These are phyloP conservation scores for Ustilago xerochloae DNA, from an alignment of 1,284 basidiomycete genomes.

Conservation along the genomic window DNA sequence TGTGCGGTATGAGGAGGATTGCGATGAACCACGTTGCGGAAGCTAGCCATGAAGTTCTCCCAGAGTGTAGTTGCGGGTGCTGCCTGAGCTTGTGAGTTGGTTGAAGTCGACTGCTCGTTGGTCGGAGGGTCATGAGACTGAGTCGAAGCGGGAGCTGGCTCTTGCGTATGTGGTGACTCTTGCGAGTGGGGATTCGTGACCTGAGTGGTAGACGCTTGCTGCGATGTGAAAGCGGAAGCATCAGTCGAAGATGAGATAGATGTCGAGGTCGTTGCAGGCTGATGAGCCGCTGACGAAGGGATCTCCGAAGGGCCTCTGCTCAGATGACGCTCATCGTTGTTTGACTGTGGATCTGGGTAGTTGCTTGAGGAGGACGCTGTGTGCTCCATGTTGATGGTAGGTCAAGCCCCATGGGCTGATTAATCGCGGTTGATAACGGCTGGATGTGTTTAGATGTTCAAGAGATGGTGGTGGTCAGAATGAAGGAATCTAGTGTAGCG, in stretches of 20 bases:
- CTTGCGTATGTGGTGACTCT: no score
- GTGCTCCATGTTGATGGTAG: constrained; percentile 24
- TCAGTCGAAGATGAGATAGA: background rate
- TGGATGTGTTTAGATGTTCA: background rate
- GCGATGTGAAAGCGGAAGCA: background rate
- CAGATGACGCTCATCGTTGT: background rate
- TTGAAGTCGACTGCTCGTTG: background rate
- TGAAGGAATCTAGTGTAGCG: background rate
- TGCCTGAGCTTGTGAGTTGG: background rate
- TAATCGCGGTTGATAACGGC: background rate
- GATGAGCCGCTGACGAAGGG: background rate
- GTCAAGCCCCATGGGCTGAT: constrained; percentile 6
- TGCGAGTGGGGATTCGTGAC: no score
- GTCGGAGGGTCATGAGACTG: background rate
- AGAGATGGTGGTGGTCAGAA: background rate
- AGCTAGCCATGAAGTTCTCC: constrained; percentile 37
- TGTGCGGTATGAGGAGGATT: background rate
- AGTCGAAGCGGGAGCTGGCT: background rate
- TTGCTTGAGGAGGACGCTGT: constrained; percentile 4
- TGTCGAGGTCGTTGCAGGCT: background rate
- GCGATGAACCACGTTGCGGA: constrained; percentile 21
- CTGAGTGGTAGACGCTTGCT: background rate
- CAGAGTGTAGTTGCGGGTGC: constrained; percentile 24
- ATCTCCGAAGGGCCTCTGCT: background rate
- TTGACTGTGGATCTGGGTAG: background rate